Evolutionary conservation across 345 rosid species (phyloP).

Genomic region (Pugionium cornutum): DNA sequence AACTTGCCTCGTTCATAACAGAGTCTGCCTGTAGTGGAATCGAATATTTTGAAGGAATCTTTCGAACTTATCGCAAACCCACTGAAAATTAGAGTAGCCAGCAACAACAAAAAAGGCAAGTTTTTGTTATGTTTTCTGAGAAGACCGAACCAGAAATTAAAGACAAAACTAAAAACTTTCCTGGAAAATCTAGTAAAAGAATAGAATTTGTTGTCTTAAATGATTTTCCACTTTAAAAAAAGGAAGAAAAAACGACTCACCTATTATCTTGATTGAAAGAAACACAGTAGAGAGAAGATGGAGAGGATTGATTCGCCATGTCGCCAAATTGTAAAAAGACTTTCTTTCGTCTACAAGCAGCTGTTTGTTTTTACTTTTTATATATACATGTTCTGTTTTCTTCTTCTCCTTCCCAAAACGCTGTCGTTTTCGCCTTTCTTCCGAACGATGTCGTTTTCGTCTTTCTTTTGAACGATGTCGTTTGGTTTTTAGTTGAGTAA

Average conservation of each 20-base stretch:
- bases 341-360: conserved; percentile 17
- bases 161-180: not conserved
- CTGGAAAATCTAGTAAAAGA: not conserved
- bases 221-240: conserved; percentile 1
- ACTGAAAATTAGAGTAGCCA: conserved; percentile 39
- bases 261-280: conserved; percentile 90
- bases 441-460: no score
- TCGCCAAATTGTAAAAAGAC: conserved; percentile 12
- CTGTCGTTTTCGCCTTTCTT: conserved; percentile 2
- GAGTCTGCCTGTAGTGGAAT: conserved; percentile 78
- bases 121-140: conserved; percentile 27
- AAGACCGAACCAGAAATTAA: conserved; percentile 9
- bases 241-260: conserved; percentile 25
- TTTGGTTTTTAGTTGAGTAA: no score
- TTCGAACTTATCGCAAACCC: conserved; percentile 72
- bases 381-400: conserved; percentile 21
- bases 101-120: conserved; percentile 18
- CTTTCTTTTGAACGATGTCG: no score
- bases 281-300: conserved; percentile 61
- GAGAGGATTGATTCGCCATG: conserved; percentile 65
- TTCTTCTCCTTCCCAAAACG: conserved; percentile 1
- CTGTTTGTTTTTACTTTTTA: not conserved
- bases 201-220: conserved; percentile 4
- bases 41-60: conserved; percentile 74
- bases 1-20: conserved; percentile 74